Percentiles rank a stretch among this genome's conserved stretches.
phyloP scores from a whole-genome alignment of 108 stramenopile species.

The Fragilaria crotonensis region DNA sequence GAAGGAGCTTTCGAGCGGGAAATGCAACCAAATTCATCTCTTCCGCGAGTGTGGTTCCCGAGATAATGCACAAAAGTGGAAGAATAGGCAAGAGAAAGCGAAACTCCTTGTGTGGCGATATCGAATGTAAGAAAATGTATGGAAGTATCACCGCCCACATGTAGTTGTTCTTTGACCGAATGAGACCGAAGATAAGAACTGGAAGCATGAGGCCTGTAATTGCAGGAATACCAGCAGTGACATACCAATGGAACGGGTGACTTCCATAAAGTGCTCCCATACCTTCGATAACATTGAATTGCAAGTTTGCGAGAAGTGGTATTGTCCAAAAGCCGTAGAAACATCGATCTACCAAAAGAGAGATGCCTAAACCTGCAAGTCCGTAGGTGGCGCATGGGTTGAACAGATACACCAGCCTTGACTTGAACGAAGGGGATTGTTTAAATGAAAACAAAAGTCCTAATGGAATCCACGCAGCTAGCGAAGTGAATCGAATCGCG shows the following conservation, averaged over 20 bases:
- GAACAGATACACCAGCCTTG: slow-evolving; percentile 9
- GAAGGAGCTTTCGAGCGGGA: not conserved
- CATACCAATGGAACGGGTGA: slow-evolving; percentile 79
- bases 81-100: slow-evolving; percentile 89
- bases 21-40: not conserved
- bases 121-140: slow-evolving; percentile 69
- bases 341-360: slow-evolving; percentile 53
- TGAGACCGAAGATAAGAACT: slow-evolving; percentile 40
- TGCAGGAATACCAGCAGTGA: slow-evolving; percentile 71
- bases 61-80: slow-evolving; percentile 70
- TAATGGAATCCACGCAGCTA: slow-evolving; percentile 75
- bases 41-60: slow-evolving; percentile 23
- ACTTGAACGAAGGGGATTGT: not conserved
- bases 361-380: slow-evolving; percentile 37
- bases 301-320: slow-evolving; percentile 74
- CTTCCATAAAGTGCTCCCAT: slow-evolving; percentile 74
- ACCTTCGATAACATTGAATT: slow-evolving; percentile 80
- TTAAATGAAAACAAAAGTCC: slow-evolving; percentile 51
- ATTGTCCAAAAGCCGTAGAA: slow-evolving; percentile 81
- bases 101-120: slow-evolving; percentile 91
- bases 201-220: slow-evolving; percentile 57
- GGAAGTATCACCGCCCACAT: slow-evolving; percentile 44
- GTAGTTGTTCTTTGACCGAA: slow-evolving; percentile 1
- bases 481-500: slow-evolving; percentile 70
- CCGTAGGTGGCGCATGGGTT: slow-evolving; percentile 45